These are phyloP conservation scores for Polyporus tsugae DNA, from an alignment of 1,284 basidiomycete genomes.

Conservation along the genomic window DNA sequence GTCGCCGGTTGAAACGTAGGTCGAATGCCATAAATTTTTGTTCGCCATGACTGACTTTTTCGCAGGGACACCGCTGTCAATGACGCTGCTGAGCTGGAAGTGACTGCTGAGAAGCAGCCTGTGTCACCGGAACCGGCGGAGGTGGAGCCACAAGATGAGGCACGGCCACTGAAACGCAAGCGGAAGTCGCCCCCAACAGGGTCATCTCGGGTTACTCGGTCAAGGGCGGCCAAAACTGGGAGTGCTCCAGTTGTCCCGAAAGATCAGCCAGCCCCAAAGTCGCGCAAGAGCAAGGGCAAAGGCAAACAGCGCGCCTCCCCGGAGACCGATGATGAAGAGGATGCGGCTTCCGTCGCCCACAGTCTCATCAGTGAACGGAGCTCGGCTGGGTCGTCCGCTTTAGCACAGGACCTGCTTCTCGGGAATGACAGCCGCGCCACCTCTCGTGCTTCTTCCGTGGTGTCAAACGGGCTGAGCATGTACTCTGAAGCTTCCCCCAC, in stretches of 20 bases:
- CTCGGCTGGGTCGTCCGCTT: constrained; percentile 44
- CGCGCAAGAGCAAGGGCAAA: constrained; percentile 34
- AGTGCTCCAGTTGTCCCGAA: neutral
- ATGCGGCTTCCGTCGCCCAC: constrained; percentile 32
- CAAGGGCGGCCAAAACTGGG: constrained; percentile 25
- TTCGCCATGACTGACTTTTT: too few relatives aligned
- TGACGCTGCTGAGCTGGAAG: neutral
- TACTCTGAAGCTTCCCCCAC: constrained; percentile 33
- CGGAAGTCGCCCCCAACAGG: constrained; percentile 21
- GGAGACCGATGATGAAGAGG: constrained; percentile 33
- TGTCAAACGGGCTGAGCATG: constrained; percentile 43
- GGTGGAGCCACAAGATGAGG: constrained; percentile 13
- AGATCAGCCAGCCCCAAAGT: constrained; percentile 11
- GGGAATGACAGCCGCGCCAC: constrained; percentile 41
- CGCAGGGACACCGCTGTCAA: neutral
- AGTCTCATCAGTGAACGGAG: constrained; percentile 34
- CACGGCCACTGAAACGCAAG: constrained; percentile 34
- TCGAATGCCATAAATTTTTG: neutral
- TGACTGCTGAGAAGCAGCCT: neutral
- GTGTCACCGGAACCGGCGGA: neutral
- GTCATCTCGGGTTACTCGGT: constrained; percentile 32
- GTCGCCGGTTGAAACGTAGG: neutral
- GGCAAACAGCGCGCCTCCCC: constrained; percentile 28
- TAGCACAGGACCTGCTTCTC: constrained; percentile 41
- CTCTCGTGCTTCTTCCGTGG: constrained; percentile 60